Conservation (phyloP, 768 basidiomycete species). For the Podaxis pistillaris region DNA sequence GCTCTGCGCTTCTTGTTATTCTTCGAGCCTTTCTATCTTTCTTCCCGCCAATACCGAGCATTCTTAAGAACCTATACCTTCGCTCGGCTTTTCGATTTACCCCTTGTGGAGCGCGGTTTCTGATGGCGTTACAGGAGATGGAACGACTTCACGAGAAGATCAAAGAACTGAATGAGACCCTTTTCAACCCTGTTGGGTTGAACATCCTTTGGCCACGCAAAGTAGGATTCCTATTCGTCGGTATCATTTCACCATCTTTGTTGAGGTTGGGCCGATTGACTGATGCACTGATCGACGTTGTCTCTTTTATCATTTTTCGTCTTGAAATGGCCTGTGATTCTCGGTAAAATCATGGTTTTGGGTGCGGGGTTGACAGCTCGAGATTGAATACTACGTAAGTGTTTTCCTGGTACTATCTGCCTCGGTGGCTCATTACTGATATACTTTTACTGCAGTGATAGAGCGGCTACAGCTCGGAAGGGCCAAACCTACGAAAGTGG, state of each 20-base stretch:
- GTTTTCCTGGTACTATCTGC: constrained; percentile 14
- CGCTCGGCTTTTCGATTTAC: not conserved
- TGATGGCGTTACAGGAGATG: constrained; percentile 63
- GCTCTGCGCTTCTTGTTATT: not conserved
- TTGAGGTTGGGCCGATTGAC: constrained; percentile 9
- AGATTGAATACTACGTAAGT: constrained; percentile 93
- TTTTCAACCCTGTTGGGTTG: constrained; percentile 86
- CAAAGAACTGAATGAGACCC: constrained; percentile 61
- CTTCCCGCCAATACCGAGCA: not conserved
- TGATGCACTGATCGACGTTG: constrained; percentile 6
- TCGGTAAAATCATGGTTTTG: not conserved
- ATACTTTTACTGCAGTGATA: constrained; percentile 7
- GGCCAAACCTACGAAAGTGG: not conserved
- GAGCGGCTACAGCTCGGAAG: not conserved
- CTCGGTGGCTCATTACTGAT: not conserved
- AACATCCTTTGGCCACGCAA: constrained; percentile 83
- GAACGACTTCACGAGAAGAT: constrained; percentile 58
- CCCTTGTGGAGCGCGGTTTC: constrained; percentile 1
- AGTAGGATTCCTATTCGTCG: constrained; percentile 89
- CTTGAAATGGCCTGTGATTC: constrained; percentile 5
- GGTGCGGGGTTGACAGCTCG: constrained; percentile 55
- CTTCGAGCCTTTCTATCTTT: not conserved
- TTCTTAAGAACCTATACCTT: not conserved
- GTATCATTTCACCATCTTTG: constrained; percentile 33
- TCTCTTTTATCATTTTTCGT: not conserved